Evolutionary conservation across 345 rosid species (phyloP).

Genomic region (Geranium rotundifolium): DNA sequence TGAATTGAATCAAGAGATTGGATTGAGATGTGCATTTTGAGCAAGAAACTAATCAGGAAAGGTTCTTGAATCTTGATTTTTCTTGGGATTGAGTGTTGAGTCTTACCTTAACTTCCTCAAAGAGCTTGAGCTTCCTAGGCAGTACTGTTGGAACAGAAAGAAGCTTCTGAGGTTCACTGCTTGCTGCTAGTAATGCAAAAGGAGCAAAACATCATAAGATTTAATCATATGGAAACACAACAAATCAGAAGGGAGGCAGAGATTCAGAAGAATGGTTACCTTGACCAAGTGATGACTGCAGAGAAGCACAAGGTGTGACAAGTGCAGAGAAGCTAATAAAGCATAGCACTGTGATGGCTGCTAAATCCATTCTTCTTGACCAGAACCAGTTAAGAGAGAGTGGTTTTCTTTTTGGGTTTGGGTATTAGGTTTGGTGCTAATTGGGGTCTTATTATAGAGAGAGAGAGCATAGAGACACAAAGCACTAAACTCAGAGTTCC

Average conservation of each 20-base stretch:
- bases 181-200: constrained; percentile 4
- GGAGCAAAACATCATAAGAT: background rate
- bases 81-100: background rate
- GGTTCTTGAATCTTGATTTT: background rate
- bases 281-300: constrained; percentile 4
- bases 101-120: constrained; percentile 18
- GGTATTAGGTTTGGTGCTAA: background rate
- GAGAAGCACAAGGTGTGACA: constrained; percentile 10
- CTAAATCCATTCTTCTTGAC: constrained; percentile 10
- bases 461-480: constrained; percentile 20
- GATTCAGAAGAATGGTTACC: constrained; percentile 6
- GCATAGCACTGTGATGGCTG: constrained; percentile 11
- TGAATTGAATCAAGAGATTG: background rate
- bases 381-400: background rate
- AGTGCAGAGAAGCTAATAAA: constrained; percentile 5
- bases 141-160: constrained; percentile 6
- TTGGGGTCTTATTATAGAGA: background rate
- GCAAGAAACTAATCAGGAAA: background rate
- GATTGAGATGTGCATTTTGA: background rate
- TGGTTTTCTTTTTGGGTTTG: background rate
- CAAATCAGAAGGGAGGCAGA: background rate
- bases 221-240: background rate
- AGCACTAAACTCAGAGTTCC: constrained; percentile 55
- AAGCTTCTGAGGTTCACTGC: constrained; percentile 5
- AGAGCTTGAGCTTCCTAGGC: constrained; percentile 34